phyloP scores from a whole-genome alignment of 345 rosid genomes.

The Populus deltoides region DNA sequence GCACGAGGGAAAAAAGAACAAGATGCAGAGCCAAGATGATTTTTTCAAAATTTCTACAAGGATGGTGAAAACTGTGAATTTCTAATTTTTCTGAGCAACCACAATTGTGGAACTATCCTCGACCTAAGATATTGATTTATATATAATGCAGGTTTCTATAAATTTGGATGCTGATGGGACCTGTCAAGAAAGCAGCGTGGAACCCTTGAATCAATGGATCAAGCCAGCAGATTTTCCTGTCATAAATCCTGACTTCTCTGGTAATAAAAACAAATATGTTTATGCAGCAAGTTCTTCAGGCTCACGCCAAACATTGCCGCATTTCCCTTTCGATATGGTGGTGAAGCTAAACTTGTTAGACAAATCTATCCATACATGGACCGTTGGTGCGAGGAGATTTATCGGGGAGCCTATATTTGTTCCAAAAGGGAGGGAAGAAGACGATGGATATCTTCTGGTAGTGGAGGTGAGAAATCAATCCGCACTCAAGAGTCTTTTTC shows the following conservation, averaged over 20 bases:
- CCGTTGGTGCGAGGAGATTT: constrained; percentile 57
- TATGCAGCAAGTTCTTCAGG: constrained; percentile 72
- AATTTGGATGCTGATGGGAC: constrained; percentile 45
- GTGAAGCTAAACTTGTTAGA: constrained; percentile 52
- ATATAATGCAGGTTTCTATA: constrained; percentile 44
- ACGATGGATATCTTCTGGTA: constrained; percentile 71
- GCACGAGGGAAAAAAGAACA: too few relatives aligned
- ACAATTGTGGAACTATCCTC: too few relatives aligned
- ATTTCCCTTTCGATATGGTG: constrained; percentile 80
- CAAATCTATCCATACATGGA: constrained; percentile 47
- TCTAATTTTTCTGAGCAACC: too few relatives aligned
- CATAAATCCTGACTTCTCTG: constrained; percentile 62
- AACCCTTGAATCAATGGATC: constrained; percentile 53
- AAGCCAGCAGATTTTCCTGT: constrained; percentile 71
- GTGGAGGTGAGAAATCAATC: constrained; percentile 58
- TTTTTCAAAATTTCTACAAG: too few relatives aligned
- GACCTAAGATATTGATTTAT: background rate
- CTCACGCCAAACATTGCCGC: constrained; percentile 55
- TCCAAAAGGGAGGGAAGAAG: constrained; percentile 51
- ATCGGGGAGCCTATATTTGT: constrained; percentile 86
- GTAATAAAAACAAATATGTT: constrained; percentile 44
- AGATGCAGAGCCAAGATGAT: too few relatives aligned
- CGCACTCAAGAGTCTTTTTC: too few relatives aligned
- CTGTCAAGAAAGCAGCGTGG: constrained; percentile 43
- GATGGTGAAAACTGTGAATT: too few relatives aligned